A percentile compares a stretch with the other conserved stretches of the same genome.
phyloP scores from a whole-genome alignment of 768 basidiomycete species.

The Ramaria rubella region DNA sequence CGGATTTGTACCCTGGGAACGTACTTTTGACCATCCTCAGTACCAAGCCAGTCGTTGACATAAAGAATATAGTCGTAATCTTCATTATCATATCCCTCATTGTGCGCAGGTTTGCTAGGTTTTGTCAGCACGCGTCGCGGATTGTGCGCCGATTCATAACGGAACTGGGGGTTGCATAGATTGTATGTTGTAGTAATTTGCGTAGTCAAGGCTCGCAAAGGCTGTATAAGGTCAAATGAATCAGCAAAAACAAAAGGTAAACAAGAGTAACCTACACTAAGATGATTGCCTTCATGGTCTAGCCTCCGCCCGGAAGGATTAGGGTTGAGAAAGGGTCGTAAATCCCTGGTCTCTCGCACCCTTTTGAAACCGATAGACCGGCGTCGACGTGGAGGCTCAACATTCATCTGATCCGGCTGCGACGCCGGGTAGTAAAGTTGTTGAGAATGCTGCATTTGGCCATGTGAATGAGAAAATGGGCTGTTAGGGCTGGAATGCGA shows the following conservation, averaged over 20 bases:
- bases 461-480: slow-evolving; percentile 60
- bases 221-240: slow-evolving; percentile 29
- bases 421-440: slow-evolving; percentile 44
- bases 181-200: slow-evolving; percentile 86
- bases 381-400: slow-evolving; percentile 61
- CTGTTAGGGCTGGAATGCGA: slow-evolving; percentile 66
- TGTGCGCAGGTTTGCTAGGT: slow-evolving; percentile 91
- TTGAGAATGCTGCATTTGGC: slow-evolving; percentile 38
- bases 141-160: slow-evolving; percentile 92
- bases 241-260: slow-evolving; percentile 1
- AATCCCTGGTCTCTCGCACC: slow-evolving; percentile 68
- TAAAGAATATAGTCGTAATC: slow-evolving; percentile 99
- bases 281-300: slow-evolving; percentile 64
- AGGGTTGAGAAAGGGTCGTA: slow-evolving; percentile 65
- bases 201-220: slow-evolving; percentile 69
- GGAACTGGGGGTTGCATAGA: slow-evolving; percentile 91
- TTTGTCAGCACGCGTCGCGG: slow-evolving; percentile 96
- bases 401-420: slow-evolving; percentile 62
- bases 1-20: slow-evolving; percentile 26
- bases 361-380: slow-evolving; percentile 73
- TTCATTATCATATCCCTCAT: slow-evolving; percentile 97
- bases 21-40: slow-evolving; percentile 91
- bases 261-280: slow-evolving; percentile 58
- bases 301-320: slow-evolving; percentile 65
- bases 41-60: slow-evolving; percentile 96